phyloP scores from a whole-genome alignment of 176 grass and related monocot species.

The Carex cristatella region DNA sequence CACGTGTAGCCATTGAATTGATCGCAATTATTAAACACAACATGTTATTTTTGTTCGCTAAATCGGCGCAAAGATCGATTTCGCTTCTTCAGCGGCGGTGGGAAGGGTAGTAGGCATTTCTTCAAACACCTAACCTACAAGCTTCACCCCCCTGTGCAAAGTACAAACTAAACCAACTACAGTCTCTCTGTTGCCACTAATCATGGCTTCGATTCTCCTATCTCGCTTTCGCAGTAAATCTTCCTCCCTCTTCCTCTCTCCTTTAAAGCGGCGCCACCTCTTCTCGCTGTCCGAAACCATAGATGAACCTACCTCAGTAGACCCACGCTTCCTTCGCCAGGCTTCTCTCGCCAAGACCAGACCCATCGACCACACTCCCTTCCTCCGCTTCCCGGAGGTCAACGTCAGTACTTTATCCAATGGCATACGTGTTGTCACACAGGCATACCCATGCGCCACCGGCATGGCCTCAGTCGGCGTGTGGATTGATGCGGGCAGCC shows the following conservation, averaged over 20 bases:
- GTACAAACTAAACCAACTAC: not conserved
- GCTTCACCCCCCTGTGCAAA: constrained; percentile 1
- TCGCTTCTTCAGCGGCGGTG: constrained; percentile 29
- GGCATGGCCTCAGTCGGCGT: constrained; percentile 77
- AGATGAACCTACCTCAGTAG: constrained; percentile 22
- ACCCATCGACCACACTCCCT: constrained; percentile 50
- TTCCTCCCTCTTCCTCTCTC: constrained; percentile 22
- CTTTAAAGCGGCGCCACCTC: constrained; percentile 21
- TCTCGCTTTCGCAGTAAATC: constrained; percentile 29
- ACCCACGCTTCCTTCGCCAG: constrained; percentile 70
- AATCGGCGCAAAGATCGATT: not conserved
- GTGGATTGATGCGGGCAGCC: constrained; percentile 94
- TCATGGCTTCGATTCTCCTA: constrained; percentile 15
- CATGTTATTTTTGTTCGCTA: not conserved
- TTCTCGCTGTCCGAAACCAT: constrained; percentile 29
- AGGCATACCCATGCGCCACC: constrained; percentile 51
- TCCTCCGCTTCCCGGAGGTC: constrained; percentile 56
- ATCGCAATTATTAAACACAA: too few relatives aligned
- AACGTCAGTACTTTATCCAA: constrained; percentile 60
- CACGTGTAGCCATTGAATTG: not conserved
- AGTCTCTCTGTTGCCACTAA: not conserved
- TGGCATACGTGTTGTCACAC: constrained; percentile 77
- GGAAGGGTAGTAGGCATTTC: constrained; percentile 22
- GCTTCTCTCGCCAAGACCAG: constrained; percentile 37
- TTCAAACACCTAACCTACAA: constrained; percentile 25